These are phyloP conservation scores for Bassia scoparia DNA, from an alignment of 148 eudicot species.

Conservation along the genomic window DNA sequence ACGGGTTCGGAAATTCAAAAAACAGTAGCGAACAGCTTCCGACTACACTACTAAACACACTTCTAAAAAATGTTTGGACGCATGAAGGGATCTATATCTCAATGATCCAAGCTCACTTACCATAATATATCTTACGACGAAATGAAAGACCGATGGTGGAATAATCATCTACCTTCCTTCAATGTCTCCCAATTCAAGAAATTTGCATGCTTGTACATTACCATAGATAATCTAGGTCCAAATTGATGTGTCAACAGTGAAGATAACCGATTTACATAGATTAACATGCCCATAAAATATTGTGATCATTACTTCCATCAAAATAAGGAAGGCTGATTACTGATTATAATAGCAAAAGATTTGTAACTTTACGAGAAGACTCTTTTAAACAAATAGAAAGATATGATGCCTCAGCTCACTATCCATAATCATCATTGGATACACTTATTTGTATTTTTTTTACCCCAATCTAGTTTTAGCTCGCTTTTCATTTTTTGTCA, in stretches of 20 bases:
- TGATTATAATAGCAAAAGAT: too few species aligned
- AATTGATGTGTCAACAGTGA: background rate
- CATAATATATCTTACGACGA: too few species aligned
- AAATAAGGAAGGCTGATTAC: too few species aligned
- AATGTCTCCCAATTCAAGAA: background rate
- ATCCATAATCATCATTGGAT: too few species aligned
- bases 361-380: background rate
- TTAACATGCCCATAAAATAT: background rate
- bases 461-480: background rate
- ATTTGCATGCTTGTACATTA: background rate
- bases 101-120: too few species aligned
- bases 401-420: too few species aligned
- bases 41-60: too few species aligned
- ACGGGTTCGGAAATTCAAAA: too few species aligned
- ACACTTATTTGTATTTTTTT: background rate
- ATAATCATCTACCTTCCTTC: background rate
- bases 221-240: background rate
- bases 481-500: too few species aligned
- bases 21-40: too few species aligned
- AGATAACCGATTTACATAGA: background rate
- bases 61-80: too few species aligned
- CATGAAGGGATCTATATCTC: too few species aligned
- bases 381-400: background rate
- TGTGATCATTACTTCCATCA: background rate
- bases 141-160: background rate